Percentiles rank a stretch among this genome's conserved stretches.
Conservation (phyloP, 805 yeast genomes). For the Candida ovalis region DNA sequence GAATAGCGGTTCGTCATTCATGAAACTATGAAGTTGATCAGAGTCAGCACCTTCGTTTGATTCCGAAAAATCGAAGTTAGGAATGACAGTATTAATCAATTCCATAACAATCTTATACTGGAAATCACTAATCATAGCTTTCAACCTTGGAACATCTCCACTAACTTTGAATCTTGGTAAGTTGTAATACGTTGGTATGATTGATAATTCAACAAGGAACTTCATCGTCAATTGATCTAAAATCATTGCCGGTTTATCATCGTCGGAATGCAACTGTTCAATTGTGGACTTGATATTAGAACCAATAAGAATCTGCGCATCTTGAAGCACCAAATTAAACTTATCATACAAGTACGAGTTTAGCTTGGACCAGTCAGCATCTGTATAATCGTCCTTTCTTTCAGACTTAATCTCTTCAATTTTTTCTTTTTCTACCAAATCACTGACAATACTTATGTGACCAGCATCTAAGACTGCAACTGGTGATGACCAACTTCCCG, state of each 20-base stretch:
- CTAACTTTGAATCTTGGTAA: slow-evolving; percentile 70
- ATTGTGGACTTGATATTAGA: slow-evolving; percentile 75
- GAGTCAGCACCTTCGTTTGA: slow-evolving; percentile 10
- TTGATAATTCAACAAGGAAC: slow-evolving; percentile 74
- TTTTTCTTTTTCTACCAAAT: slow-evolving; percentile 66
- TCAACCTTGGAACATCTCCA: slow-evolving; percentile 72
- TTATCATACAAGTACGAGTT: slow-evolving; percentile 86
- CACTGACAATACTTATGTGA: slow-evolving; percentile 79
- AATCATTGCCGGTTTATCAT: slow-evolving; percentile 52
- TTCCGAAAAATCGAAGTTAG: slow-evolving; percentile 36
- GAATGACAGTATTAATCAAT: slow-evolving; percentile 65
- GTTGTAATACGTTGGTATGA: slow-evolving; percentile 73
- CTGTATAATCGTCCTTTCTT: slow-evolving; percentile 46
- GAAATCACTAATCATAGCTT: slow-evolving; percentile 74
- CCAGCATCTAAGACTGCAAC: slow-evolving; percentile 95
- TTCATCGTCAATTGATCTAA: slow-evolving; percentile 74
- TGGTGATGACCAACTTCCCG: slow-evolving; percentile 75
- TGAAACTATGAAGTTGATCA: slow-evolving; percentile 22
- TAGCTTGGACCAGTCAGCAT: slow-evolving; percentile 71
- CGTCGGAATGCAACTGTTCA: slow-evolving; percentile 56
- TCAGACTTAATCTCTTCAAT: slow-evolving; percentile 68
- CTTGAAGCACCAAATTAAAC: slow-evolving; percentile 70
- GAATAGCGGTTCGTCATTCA: slow-evolving; percentile 15
- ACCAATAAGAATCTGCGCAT: slow-evolving; percentile 87
- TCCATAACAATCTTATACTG: slow-evolving; percentile 88